A percentile compares a stretch with the other conserved stretches of the same genome.
These are phyloP conservation scores for Penicillium sp. DNA, from an alignment of 2,329 filamentous ascomycete species.

Conservation along the genomic window DNA sequence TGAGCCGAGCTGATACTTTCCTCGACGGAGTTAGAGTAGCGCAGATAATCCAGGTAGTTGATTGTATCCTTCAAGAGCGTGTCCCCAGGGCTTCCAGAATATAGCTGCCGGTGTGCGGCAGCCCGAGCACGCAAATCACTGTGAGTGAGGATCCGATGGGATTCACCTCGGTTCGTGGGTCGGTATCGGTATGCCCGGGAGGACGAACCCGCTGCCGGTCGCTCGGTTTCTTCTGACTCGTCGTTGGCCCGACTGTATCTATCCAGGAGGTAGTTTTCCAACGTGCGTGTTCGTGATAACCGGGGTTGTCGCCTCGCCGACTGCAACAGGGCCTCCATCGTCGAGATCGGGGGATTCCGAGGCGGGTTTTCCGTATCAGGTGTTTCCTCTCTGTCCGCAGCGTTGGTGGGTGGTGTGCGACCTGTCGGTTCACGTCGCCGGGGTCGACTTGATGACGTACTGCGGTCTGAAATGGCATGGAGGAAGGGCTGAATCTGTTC, in stretches of 20 bases:
- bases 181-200: constrained; percentile 35
- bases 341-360: constrained; percentile 25
- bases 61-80: constrained; percentile 58
- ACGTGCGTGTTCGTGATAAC: constrained; percentile 37
- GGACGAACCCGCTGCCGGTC: constrained; percentile 4
- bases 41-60: constrained; percentile 61
- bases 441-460: constrained; percentile 23
- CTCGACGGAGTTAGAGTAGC: constrained; percentile 53
- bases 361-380: constrained; percentile 21
- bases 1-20: constrained; percentile 56
- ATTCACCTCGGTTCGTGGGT: constrained; percentile 29
- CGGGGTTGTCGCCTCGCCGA: constrained; percentile 42
- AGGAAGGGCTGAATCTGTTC: constrained; percentile 30
- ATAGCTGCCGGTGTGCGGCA: constrained; percentile 38
- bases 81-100: constrained; percentile 35
- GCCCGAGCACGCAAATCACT: constrained; percentile 37
- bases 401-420: constrained; percentile 17
- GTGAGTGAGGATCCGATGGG: constrained; percentile 31
- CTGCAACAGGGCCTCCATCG: constrained; percentile 42
- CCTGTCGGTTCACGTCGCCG: constrained; percentile 24
- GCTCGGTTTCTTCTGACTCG: constrained; percentile 28
- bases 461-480: constrained; percentile 28
- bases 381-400: constrained; percentile 16
- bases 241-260: constrained; percentile 29
- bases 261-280: constrained; percentile 44